These are phyloP conservation scores for Trichoderma oligosporum DNA, from an alignment of 2,329 filamentous ascomycete species.

Conservation along the genomic window DNA sequence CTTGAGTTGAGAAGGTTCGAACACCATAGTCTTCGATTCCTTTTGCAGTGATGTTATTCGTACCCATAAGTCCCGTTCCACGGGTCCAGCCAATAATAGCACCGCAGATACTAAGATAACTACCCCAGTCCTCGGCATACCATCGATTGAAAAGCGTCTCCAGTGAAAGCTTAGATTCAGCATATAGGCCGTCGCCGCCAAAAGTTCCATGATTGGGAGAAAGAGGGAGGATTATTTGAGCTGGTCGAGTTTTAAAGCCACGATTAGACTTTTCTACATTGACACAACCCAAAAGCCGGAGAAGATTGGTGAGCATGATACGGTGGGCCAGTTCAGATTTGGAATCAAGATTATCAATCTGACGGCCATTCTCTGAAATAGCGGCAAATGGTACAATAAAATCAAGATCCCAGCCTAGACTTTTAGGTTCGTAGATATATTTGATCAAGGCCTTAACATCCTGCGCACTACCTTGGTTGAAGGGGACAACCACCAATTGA, in stretches of 20 bases:
- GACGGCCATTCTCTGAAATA: neutral
- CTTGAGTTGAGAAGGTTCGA: slow-evolving; percentile 96
- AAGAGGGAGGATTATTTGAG: slow-evolving; percentile 61
- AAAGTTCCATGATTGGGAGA: slow-evolving; percentile 95
- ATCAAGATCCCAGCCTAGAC: neutral
- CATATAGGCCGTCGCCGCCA: slow-evolving; percentile 89
- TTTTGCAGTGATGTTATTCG: slow-evolving; percentile 83
- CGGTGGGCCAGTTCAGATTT: neutral
- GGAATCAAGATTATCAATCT: neutral
- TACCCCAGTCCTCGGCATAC: slow-evolving; percentile 83
- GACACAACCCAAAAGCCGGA: neutral
- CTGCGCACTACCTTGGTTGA: neutral
- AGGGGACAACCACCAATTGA: neutral
- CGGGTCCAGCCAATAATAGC: neutral
- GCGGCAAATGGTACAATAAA: neutral
- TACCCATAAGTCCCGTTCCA: neutral
- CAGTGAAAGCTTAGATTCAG: slow-evolving; percentile 86
- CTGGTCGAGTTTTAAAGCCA: neutral
- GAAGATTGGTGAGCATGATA: neutral
- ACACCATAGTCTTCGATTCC: slow-evolving; percentile 95
- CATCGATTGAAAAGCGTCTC: slow-evolving; percentile 93
- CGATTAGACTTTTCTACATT: neutral
- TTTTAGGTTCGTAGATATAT: neutral
- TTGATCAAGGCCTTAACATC: neutral
- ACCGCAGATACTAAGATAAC: slow-evolving; percentile 31